phyloP scores from a whole-genome alignment of 345 rosid species.

The Eucalyptus victrix region DNA sequence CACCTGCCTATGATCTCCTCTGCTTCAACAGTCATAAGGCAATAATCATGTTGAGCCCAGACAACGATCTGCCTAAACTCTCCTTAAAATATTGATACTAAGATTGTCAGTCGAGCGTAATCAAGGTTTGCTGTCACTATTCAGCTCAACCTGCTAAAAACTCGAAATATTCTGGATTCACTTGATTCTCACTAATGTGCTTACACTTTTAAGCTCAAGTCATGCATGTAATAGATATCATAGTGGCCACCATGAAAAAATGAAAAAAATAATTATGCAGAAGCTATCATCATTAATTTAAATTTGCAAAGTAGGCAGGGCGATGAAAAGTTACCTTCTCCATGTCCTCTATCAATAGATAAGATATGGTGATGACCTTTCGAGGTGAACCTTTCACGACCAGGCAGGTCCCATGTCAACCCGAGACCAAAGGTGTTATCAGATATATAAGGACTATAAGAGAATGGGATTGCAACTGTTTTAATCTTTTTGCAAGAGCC shows the following conservation, averaged over 20 bases:
- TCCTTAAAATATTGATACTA: not conserved
- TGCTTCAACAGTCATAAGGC: not conserved
- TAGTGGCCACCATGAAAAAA: not conserved
- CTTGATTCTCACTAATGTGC: not conserved
- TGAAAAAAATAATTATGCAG: not conserved
- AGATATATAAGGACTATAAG: constrained; percentile 38
- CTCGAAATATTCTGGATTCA: not conserved
- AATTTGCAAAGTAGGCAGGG: not conserved
- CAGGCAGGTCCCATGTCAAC: constrained; percentile 38
- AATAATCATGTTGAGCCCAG: not conserved
- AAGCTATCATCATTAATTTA: not conserved
- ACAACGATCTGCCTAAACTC: not conserved
- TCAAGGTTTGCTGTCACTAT: not conserved
- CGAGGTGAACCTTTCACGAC: not conserved
- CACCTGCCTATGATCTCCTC: not conserved
- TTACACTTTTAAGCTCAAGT: not conserved
- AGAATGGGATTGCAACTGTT: constrained; percentile 45
- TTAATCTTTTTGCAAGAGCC: constrained; percentile 24
- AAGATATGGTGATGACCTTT: not conserved
- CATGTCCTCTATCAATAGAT: not conserved
- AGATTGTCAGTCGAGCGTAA: not conserved
- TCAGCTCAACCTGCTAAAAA: not conserved
- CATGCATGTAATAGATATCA: not conserved
- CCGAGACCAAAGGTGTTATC: constrained; percentile 48
- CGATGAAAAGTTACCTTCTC: not conserved